Conservation (phyloP, 441 rosid species). For the Jatropha podagrica region DNA sequence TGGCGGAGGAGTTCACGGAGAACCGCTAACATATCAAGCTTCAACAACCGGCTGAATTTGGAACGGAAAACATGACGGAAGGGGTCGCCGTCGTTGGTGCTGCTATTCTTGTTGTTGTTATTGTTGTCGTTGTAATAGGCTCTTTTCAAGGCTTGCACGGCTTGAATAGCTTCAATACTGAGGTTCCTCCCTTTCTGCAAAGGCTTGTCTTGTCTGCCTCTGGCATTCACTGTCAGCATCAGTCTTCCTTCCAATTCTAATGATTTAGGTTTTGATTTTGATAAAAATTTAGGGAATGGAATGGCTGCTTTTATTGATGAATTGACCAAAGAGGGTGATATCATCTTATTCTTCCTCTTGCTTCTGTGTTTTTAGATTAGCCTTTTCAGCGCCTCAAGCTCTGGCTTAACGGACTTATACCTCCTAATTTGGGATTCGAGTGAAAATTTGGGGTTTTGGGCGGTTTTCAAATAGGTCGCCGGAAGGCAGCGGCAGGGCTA, state of each 20-base stretch:
- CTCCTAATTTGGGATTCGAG: too few relatives aligned
- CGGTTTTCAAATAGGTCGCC: too few relatives aligned
- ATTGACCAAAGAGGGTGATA: neutral
- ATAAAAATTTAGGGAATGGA: neutral
- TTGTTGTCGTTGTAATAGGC: constrained; percentile 30
- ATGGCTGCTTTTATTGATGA: neutral
- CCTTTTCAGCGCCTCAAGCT: too few relatives aligned
- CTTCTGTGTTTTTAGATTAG: too few relatives aligned
- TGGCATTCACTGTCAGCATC: neutral
- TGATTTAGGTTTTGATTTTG: neutral
- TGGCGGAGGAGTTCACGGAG: constrained; percentile 81
- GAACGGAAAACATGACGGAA: constrained; percentile 43
- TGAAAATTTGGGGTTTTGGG: too few relatives aligned
- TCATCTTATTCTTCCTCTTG: neutral
- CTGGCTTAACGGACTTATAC: too few relatives aligned
- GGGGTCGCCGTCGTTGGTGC: constrained; percentile 1
- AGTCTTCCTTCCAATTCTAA: neutral
- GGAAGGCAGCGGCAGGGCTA: too few relatives aligned
- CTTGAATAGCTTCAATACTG: constrained; percentile 87
- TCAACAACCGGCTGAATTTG: constrained; percentile 69
- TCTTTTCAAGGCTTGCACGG: constrained; percentile 73
- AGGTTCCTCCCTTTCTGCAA: constrained; percentile 77
- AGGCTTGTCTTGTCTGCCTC: constrained; percentile 38
- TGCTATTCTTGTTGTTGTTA: neutral
- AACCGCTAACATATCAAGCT: constrained; percentile 83